Percentiles rank a stretch among this genome's conserved stretches.
Conservation (phyloP, 345 rosid genomes). For the Arabidopsis suecica region DNA sequence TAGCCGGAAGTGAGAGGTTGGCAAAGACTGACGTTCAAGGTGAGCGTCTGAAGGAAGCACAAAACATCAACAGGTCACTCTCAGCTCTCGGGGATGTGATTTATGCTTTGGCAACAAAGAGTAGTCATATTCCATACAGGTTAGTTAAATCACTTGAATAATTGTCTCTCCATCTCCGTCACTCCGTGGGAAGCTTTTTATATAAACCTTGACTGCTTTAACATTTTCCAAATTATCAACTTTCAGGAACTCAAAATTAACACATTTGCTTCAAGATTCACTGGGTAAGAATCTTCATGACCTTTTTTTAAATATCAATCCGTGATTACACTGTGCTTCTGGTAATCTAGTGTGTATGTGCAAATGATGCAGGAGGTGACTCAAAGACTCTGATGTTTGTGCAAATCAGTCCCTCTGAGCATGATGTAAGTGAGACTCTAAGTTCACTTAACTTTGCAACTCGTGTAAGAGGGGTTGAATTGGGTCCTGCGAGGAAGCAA, state of each 20-base stretch:
- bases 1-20: conserved; percentile 98
- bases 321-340: conserved; percentile 18
- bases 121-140: conserved; percentile 95
- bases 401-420: conserved; percentile 93
- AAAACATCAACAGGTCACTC: conserved; percentile 87
- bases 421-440: conserved; percentile 81
- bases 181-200: not conserved
- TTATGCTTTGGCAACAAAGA: conserved; percentile 83
- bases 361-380: conserved; percentile 73
- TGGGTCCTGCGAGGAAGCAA: conserved; percentile 86
- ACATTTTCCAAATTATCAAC: conserved; percentile 34
- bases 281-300: conserved; percentile 60
- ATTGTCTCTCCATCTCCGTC: not conserved
- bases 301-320: not conserved
- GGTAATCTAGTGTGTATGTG: conserved; percentile 20
- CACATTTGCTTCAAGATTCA: conserved; percentile 96
- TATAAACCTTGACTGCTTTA: conserved; percentile 22
- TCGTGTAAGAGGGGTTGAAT: conserved; percentile 87
- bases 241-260: conserved; percentile 92
- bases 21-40: conserved; percentile 92
- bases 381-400: conserved; percentile 93
- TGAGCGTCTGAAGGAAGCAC: conserved; percentile 96
- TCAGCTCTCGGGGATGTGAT: conserved; percentile 98
- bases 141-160: conserved; percentile 14
- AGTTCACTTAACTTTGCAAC: conserved; percentile 92